Base-by-base conservation (phyloP, 495 filamentous ascomycete species). In the Talaromyces proteolyticus region DNA sequence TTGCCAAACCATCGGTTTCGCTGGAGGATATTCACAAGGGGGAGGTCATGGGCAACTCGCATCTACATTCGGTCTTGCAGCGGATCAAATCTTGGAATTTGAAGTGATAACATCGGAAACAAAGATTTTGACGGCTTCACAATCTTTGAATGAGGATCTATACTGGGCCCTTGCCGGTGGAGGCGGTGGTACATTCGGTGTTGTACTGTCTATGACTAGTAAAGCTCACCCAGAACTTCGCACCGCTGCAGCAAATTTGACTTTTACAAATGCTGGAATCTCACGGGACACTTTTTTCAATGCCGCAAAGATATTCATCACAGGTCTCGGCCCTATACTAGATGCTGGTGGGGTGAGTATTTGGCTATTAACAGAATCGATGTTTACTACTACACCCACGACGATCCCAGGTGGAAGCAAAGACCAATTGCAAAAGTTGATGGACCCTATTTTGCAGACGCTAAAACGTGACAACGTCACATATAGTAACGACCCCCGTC, bases 81-180 rank as follows among this genome's bases (percentile, higher is more conserved):
- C 82, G 0, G 85, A 88, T 55, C 72, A 81, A 26, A 73, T 81
- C 0, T 67, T 87, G 4, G 72, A 82, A 54, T 79, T 79, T 66
- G 78, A 84, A 49, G 65, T 87, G 0, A 73, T 87, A 3, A 80
- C 77, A 2, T 67, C 67, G 0, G 48, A 47, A 0, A 82, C 84
- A 0, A 54, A 57, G 16, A 50, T 79, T 18, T 42, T 84, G 23
- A 72, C 62, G 0, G 76, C 74, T 4, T 79, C 77, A 44, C 74
- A 76, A 40, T n/a, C 38, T n/a, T 76, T 73, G 46, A 65, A 85
- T 50, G 39, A 62, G 0, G 84, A 87, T 57, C 55, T 87, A 7
- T 87, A 82, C 59, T 87, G 80, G 82, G 84, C 84, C 10, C 68
- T 86, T 37, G 68, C 75, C 25, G 84, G 83, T 1, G 83, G 83